Base-by-base conservation (phyloP, 73 alveolate species). In the Paramecium caudatum region DNA sequence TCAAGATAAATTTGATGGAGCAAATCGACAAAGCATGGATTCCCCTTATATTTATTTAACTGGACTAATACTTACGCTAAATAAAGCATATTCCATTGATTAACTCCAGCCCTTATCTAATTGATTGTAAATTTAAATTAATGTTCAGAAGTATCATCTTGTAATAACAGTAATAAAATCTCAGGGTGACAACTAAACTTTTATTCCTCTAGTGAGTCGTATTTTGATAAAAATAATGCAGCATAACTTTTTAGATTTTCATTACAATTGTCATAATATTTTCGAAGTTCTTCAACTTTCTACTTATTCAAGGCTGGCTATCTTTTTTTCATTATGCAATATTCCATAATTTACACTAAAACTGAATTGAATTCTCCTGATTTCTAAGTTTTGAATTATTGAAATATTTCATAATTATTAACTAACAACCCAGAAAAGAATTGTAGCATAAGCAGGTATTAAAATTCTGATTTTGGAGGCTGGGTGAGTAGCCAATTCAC, bases 171-270 rank as follows among this genome's bases (percentile, higher is more conserved):
- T 21, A 55, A 23, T 5, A 55, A 23, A 17, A 55, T 55, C 30
- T 55, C 80, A 55, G 80, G 80, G 12, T 55, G 80, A 55, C 80
- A 55, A 2, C 46, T 23, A 55, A 43, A n/a, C n/a, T n/a, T n/a
- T n/a, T n/a, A n/a, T n/a, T n/a, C n/a, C n/a, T n/a, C n/a, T n/a
- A n/a, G 12, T 55, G 46, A 10, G 30, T 55, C 80, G 30, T 55
- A 55, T 55, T 55, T 27, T 6, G 80, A 55, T 55, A 55, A 12
- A 21, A 55, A 55, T 21, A 55, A 10, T 55, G 30, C 10, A 7
- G 80, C 80, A 55, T 55, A 55, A 10, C 46, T 2, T 55, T 55
- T 55, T 4, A 55, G 37, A 2, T 37, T 27, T 12, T 55, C 13
- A 27, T 55, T 55, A 55, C 30, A 37, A 55, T 43, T 55, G 30